Percentiles rank a stretch among this genome's conserved stretches.
Conservation (phyloP, 2,329 filamentous ascomycete species). For the Claviceps monticola region DNA sequence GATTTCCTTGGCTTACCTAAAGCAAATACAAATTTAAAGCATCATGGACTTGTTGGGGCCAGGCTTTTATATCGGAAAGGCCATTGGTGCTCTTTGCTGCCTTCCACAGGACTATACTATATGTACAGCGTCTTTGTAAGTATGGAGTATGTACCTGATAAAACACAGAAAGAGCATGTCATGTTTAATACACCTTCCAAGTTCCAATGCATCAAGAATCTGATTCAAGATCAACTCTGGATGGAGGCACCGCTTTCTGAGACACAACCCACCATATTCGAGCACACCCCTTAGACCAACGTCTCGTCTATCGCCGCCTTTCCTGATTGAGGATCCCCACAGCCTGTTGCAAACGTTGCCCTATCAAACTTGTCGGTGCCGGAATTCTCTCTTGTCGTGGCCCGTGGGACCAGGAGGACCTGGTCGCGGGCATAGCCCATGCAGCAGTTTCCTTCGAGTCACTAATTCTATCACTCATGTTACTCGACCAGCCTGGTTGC, state of each 20-base stretch:
- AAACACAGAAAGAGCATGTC: background rate
- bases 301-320: background rate
- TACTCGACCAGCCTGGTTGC: background rate
- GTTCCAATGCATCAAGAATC: background rate
- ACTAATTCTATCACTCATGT: background rate
- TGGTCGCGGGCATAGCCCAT: background rate
- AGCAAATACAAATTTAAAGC: background rate
- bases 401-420: conserved; percentile 1
- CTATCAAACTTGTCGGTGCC: background rate
- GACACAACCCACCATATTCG: too few species aligned
- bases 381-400: background rate
- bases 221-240: background rate
- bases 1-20: background rate
- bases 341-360: background rate
- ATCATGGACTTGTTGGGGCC: background rate
- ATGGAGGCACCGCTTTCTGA: background rate
- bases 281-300: background rate
- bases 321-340: conserved; percentile 5
- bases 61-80: background rate
- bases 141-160: background rate
- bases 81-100: background rate
- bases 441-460: background rate
- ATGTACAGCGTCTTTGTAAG: background rate
- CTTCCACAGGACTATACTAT: conserved; percentile 1
- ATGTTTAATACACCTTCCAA: background rate